Percentiles rank a stretch among this genome's conserved stretches.
Conservation (phyloP, 2,329 filamentous ascomycete species). For the Fusarium anguioides region DNA sequence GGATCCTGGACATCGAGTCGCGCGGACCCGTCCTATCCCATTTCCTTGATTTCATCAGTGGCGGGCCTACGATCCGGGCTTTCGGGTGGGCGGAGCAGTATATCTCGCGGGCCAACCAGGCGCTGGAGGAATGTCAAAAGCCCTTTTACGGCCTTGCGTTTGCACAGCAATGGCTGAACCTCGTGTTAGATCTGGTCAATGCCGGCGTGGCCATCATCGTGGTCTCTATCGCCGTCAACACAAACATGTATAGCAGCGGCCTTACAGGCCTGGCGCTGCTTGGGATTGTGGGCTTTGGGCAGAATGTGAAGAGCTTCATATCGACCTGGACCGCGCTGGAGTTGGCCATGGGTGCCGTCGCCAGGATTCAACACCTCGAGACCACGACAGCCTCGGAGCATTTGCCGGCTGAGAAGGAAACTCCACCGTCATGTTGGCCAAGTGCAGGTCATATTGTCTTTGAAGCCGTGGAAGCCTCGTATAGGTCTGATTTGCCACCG, state of each 20-base stretch:
- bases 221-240: slow-evolving; percentile 22
- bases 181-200: slow-evolving; percentile 37
- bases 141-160: slow-evolving; percentile 57
- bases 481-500: slow-evolving; percentile 9
- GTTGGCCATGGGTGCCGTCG: slow-evolving; percentile 42
- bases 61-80: slow-evolving; percentile 60
- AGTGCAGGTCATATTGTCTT: slow-evolving; percentile 83
- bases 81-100: slow-evolving; percentile 57
- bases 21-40: slow-evolving; percentile 61
- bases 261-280: slow-evolving; percentile 41
- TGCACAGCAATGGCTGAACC: slow-evolving; percentile 39
- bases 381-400: slow-evolving; percentile 18
- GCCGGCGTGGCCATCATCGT: slow-evolving; percentile 28
- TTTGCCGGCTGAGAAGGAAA: slow-evolving; percentile 14
- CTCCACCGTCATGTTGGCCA: slow-evolving; percentile 81
- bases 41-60: slow-evolving; percentile 59
- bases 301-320: slow-evolving; percentile 46
- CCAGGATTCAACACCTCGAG: slow-evolving; percentile 32
- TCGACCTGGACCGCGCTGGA: slow-evolving; percentile 46
- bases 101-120: slow-evolving; percentile 46
- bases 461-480: slow-evolving; percentile 59
- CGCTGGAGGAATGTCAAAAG: slow-evolving; percentile 57
- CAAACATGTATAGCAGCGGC: slow-evolving; percentile 5
- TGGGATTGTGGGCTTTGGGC: slow-evolving; percentile 46
- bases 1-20: slow-evolving; percentile 63